Evolutionary conservation across 106 monocot genomes (phyloP).

Genomic region (Alisma plantagoaquatica): DNA sequence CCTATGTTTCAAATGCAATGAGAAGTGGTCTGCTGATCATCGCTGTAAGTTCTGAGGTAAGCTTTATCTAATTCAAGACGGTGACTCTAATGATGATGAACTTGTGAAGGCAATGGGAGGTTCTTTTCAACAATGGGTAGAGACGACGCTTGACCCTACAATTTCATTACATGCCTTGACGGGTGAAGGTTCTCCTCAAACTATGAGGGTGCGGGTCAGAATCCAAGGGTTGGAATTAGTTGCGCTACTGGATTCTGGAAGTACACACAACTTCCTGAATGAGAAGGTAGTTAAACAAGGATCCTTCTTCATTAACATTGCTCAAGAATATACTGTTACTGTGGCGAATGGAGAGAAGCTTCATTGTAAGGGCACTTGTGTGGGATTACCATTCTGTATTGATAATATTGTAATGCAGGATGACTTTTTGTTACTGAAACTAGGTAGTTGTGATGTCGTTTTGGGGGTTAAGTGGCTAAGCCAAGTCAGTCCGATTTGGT

Average conservation of each 20-base stretch:
- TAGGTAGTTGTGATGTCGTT: not conserved
- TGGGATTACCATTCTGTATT: too few relatives aligned
- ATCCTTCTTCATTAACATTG: not conserved
- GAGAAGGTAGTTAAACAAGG: not conserved
- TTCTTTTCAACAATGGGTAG: not conserved
- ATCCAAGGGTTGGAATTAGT: not conserved
- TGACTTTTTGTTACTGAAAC: not conserved
- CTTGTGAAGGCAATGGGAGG: too few relatives aligned
- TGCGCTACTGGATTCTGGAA: not conserved
- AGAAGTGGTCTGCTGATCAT: too few relatives aligned
- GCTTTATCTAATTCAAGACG: too few relatives aligned
- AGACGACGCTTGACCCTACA: not conserved
- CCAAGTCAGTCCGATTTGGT: too few relatives aligned
- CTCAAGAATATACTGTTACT: not conserved
- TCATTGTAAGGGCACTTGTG: not conserved
- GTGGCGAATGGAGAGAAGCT: not conserved
- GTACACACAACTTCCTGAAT: conserved; percentile 2
- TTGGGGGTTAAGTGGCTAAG: not conserved
- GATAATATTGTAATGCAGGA: too few relatives aligned
- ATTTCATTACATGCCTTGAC: not conserved
- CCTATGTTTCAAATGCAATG: too few relatives aligned
- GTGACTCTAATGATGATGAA: too few relatives aligned
- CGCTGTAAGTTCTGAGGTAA: too few relatives aligned
- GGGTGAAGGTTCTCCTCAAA: not conserved
- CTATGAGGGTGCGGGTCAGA: not conserved